Percentiles rank a stretch among this genome's conserved stretches.
phyloP scores from a whole-genome alignment of 768 basidiomycete species.

The Chalciporus pseudorubinellus region DNA sequence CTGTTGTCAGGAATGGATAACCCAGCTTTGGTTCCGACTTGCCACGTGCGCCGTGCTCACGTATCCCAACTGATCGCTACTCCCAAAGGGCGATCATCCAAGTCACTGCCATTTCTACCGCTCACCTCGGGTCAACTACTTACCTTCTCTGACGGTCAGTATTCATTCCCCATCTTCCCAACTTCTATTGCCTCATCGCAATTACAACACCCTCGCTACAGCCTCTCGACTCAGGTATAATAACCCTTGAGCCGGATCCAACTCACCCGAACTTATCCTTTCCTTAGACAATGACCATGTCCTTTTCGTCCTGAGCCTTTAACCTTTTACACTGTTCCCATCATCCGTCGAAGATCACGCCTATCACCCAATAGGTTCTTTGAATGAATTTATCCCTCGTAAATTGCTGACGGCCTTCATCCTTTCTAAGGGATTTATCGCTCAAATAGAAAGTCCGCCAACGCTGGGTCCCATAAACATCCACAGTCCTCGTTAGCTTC shows the following conservation, averaged over 20 bases:
- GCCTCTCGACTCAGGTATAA: background rate
- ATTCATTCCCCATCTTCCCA: background rate
- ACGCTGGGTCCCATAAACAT: constrained; percentile 12
- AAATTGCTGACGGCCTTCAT: constrained; percentile 4
- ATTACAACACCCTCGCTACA: background rate
- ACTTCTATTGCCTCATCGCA: background rate
- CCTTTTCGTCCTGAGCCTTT: background rate
- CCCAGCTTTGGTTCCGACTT: background rate
- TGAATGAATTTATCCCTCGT: background rate
- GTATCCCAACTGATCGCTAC: background rate
- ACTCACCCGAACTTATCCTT: background rate
- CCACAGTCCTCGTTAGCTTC: constrained; percentile 6
- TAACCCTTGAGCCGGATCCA: background rate
- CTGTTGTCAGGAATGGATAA: background rate
- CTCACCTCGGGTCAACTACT: background rate
- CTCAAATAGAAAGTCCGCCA: constrained; percentile 18
- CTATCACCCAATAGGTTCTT: constrained; percentile 1
- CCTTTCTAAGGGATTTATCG: constrained; percentile 3
- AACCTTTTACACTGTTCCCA: constrained; percentile 4
- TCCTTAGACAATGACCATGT: background rate
- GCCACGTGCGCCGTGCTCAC: constrained; percentile 10
- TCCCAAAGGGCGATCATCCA: constrained; percentile 1
- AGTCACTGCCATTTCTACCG: background rate
- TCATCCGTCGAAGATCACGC: constrained; percentile 1
- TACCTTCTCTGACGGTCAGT: constrained; percentile 1